These are phyloP conservation scores for Gaultheria prostrata DNA, from an alignment of 148 eudicot genomes.

Conservation along the genomic window DNA sequence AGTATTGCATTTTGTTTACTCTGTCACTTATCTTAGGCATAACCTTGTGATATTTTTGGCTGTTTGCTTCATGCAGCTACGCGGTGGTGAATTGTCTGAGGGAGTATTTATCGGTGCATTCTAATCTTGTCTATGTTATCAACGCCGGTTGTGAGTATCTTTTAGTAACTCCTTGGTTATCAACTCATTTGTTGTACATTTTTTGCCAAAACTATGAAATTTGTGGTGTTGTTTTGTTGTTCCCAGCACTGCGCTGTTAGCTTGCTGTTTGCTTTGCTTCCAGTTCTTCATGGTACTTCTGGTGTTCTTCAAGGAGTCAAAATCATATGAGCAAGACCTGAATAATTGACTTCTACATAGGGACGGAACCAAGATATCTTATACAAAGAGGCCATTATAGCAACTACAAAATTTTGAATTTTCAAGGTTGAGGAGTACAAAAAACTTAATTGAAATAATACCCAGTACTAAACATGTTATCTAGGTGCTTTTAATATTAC, in stretches of 20 bases:
- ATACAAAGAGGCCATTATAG: too few species aligned
- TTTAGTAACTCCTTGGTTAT: not conserved
- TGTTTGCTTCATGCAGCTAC: slow-evolving; percentile 46
- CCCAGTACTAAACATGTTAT: too few species aligned
- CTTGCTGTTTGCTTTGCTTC: too few species aligned
- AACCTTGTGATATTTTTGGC: slow-evolving; percentile 12
- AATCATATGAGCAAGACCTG: slow-evolving; percentile 59
- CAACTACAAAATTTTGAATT: too few species aligned
- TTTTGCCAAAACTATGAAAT: not conserved
- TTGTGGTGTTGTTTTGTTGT: not conserved
- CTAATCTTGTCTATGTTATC: slow-evolving; percentile 53
- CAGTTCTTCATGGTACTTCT: too few species aligned
- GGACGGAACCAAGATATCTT: too few species aligned
- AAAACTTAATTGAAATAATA: too few species aligned
- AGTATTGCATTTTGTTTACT: not conserved
- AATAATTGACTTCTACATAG: not conserved
- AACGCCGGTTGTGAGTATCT: slow-evolving; percentile 53
- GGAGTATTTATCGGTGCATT: slow-evolving; percentile 57
- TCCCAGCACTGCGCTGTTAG: slow-evolving; percentile 13
- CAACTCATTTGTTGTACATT: not conserved
- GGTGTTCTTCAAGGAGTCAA: slow-evolving; percentile 87
- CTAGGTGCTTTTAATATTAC: too few species aligned
- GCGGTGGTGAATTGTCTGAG: slow-evolving; percentile 54
- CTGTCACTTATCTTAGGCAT: slow-evolving; percentile 1
- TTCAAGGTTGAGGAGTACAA: too few species aligned